Conservation (phyloP, 768 basidiomycete genomes). For the Boletus sp. region DNA sequence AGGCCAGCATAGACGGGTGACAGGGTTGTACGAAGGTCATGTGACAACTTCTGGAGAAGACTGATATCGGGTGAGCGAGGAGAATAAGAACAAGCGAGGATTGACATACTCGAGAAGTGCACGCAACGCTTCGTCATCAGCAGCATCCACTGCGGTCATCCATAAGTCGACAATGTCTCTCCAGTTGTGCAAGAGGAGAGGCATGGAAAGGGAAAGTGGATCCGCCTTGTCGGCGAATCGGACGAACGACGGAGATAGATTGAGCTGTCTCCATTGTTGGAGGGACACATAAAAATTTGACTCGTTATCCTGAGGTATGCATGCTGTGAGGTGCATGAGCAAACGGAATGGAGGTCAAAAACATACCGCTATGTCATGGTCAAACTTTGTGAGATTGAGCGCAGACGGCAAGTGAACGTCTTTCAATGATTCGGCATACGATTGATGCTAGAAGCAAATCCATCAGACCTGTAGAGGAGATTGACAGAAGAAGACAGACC, state of each 20-base stretch:
- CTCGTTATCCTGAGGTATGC: conserved; percentile 58
- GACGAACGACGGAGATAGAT: conserved; percentile 73
- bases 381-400: conserved; percentile 52
- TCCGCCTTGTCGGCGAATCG: conserved; percentile 62
- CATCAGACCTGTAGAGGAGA: background rate
- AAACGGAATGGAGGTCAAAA: background rate
- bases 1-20: conserved; percentile 59
- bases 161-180: conserved; percentile 64
- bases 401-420: conserved; percentile 71
- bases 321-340: background rate
- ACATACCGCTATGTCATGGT: conserved; percentile 56
- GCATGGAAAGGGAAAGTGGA: conserved; percentile 68
- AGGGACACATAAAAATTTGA: conserved; percentile 78
- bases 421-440: conserved; percentile 64
- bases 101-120: conserved; percentile 72
- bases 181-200: conserved; percentile 80
- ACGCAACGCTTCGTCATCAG: conserved; percentile 71
- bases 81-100: background rate
- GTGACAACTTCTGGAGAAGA: conserved; percentile 72
- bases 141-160: conserved; percentile 51
- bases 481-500: conserved; percentile 26
- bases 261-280: conserved; percentile 76
- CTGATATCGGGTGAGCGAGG: conserved; percentile 38
- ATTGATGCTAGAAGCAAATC: conserved; percentile 57
- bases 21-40: conserved; percentile 79